Percentiles rank a stretch among this genome's conserved stretches.
Conservation (phyloP, 441 rosid genomes). For the Arabidopsis lyrata region DNA sequence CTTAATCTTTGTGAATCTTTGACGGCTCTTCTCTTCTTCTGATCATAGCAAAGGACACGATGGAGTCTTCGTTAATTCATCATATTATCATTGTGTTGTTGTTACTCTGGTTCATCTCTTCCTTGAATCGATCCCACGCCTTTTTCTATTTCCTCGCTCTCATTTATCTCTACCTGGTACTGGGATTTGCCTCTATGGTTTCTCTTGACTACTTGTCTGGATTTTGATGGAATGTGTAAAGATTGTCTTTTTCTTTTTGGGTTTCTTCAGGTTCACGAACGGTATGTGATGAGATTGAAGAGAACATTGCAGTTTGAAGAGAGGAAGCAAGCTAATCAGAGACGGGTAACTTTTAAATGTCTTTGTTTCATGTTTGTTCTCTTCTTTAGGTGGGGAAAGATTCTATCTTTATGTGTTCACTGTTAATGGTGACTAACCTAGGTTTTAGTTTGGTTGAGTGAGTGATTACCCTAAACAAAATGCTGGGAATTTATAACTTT, state of each 20-base stretch:
- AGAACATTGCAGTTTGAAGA: slow-evolving; percentile 75
- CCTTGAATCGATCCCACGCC: slow-evolving; percentile 59
- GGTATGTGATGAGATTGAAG: slow-evolving; percentile 70
- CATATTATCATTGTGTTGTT: slow-evolving; percentile 76
- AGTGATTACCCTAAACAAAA: neutral
- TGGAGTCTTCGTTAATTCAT: slow-evolving; percentile 66
- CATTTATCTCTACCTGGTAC: slow-evolving; percentile 79
- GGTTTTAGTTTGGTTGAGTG: neutral
- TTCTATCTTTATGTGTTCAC: slow-evolving; percentile 5
- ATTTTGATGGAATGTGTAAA: slow-evolving; percentile 10
- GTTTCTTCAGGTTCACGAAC: slow-evolving; percentile 70
- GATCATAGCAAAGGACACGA: neutral
- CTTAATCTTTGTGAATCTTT: slow-evolving; percentile 13
- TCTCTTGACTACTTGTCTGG: neutral
- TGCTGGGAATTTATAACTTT: neutral
- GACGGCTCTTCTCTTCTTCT: neutral
- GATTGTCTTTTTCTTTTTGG: neutral
- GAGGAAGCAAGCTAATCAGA: slow-evolving; percentile 63
- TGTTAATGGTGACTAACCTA: neutral
- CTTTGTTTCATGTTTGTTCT: neutral
- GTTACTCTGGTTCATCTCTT: slow-evolving; percentile 69
- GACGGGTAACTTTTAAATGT: slow-evolving; percentile 57
- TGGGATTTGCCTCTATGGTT: neutral
- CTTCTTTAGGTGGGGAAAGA: slow-evolving; percentile 1
- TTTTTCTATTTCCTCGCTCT: slow-evolving; percentile 63